These are phyloP conservation scores for Cladosporium oxysporum DNA, from an alignment of 2,329 filamentous ascomycete species.

Conservation along the genomic window DNA sequence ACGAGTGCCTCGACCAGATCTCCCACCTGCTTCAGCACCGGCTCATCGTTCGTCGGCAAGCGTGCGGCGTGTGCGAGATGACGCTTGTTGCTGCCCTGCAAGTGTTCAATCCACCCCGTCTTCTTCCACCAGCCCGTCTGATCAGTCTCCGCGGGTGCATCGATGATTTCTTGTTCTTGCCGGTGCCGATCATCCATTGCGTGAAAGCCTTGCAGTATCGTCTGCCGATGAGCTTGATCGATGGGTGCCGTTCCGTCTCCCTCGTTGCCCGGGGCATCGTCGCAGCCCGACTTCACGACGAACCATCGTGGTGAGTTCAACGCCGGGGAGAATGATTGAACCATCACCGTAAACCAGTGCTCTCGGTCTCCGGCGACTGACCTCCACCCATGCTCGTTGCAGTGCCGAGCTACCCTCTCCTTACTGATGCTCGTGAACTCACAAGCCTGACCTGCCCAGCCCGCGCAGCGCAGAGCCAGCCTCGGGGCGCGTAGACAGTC, in stretches of 20 bases:
- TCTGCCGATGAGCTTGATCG: background rate
- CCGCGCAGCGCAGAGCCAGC: background rate
- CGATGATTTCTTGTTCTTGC: background rate
- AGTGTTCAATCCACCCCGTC: background rate
- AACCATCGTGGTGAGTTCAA: background rate
- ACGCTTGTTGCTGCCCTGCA: background rate
- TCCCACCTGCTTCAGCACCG: background rate
- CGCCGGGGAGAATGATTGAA: background rate
- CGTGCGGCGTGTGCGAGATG: background rate
- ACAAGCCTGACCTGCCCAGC: background rate
- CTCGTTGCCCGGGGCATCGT: background rate
- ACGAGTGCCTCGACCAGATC: background rate
- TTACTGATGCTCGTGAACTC: background rate
- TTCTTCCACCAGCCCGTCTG: background rate
- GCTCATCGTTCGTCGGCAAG: background rate
- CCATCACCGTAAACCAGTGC: background rate
- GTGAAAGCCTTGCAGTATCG: background rate
- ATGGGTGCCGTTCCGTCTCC: background rate
- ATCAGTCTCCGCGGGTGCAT: background rate
- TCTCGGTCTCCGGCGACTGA: background rate
- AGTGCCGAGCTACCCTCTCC: background rate
- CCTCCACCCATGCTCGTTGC: background rate
- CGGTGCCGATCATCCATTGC: background rate
- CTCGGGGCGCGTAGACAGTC: background rate
- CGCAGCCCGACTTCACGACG: background rate